These are phyloP conservation scores for Sphagnurus paluster DNA, from an alignment of 1,284 basidiomycete genomes.

Conservation along the genomic window DNA sequence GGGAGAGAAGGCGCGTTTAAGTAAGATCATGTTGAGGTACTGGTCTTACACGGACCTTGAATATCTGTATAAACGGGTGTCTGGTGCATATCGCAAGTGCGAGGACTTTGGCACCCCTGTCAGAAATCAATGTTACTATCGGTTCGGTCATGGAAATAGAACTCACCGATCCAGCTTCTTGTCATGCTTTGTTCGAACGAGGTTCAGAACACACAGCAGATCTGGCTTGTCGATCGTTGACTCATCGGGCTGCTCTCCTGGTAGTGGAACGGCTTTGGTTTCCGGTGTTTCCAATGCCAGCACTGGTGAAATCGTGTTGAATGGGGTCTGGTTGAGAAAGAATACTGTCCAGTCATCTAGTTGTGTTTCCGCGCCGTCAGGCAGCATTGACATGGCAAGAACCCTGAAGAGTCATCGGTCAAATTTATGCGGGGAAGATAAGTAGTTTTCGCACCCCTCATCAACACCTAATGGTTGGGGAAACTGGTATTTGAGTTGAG, in stretches of 20 bases:
- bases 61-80: conserved; percentile 96
- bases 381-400: conserved; percentile 96
- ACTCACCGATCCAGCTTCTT: conserved; percentile 80
- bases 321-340: conserved; percentile 91
- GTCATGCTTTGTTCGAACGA: conserved; percentile 96
- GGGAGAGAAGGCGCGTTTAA: conserved; percentile 2
- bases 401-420: conserved; percentile 50
- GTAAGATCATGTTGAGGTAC: not conserved
- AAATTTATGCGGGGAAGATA: conserved; percentile 4
- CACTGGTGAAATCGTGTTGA: conserved; percentile 84
- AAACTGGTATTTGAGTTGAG: conserved; percentile 91
- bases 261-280: conserved; percentile 36
- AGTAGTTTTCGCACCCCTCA: conserved; percentile 65
- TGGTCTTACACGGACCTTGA: conserved; percentile 67
- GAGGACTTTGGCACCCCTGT: conserved; percentile 91
- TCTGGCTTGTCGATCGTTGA: conserved; percentile 48
- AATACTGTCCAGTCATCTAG: conserved; percentile 98
- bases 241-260: conserved; percentile 41
- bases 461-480: conserved; percentile 90
- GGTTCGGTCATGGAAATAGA: not conserved
- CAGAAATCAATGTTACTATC: conserved; percentile 1
- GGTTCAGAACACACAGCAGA: conserved; percentile 88
- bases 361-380: conserved; percentile 94
- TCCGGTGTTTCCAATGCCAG: conserved; percentile 70
- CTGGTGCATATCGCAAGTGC: conserved; percentile 95